Conservation (phyloP, 2,329 filamentous ascomycete species). For the Trichoderma citrinoviride region DNA sequence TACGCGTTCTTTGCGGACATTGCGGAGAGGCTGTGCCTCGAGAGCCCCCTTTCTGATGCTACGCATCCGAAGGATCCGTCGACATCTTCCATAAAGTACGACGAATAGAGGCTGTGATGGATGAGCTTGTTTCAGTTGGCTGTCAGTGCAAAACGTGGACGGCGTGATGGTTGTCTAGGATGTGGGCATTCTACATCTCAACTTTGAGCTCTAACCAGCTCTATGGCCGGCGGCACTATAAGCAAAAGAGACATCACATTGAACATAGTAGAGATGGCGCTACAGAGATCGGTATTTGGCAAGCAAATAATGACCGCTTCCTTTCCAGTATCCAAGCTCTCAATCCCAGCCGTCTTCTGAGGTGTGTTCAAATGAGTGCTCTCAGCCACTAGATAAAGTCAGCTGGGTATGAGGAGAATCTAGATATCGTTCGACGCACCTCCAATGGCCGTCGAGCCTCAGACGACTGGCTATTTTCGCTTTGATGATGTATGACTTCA, state of each 20-base stretch:
- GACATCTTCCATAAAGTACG: too few relatives aligned
- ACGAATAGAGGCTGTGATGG: too few relatives aligned
- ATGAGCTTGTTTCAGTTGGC: too few relatives aligned
- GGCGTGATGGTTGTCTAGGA: too few relatives aligned
- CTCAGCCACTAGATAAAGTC: not conserved
- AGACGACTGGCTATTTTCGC: not conserved
- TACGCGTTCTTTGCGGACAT: not conserved
- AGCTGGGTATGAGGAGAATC: not conserved
- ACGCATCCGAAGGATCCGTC: not conserved
- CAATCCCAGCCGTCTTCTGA: not conserved
- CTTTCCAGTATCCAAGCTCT: too few relatives aligned
- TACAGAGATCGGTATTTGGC: too few relatives aligned
- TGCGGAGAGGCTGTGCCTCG: not conserved
- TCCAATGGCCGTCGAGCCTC: not conserved
- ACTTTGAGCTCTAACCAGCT: not conserved
- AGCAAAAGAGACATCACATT: too few relatives aligned
- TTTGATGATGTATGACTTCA: slow-evolving; percentile 3
- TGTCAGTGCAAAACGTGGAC: too few relatives aligned
- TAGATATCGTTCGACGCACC: not conserved
- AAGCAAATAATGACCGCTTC: too few relatives aligned
- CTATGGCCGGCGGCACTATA: too few relatives aligned
- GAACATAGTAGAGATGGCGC: too few relatives aligned
- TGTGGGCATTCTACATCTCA: not conserved
- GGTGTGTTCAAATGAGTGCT: not conserved
- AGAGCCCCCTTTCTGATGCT: not conserved